Evolutionary conservation across 306 rosid genomes (phyloP).

Genomic region (Coriaria nepalensis): DNA sequence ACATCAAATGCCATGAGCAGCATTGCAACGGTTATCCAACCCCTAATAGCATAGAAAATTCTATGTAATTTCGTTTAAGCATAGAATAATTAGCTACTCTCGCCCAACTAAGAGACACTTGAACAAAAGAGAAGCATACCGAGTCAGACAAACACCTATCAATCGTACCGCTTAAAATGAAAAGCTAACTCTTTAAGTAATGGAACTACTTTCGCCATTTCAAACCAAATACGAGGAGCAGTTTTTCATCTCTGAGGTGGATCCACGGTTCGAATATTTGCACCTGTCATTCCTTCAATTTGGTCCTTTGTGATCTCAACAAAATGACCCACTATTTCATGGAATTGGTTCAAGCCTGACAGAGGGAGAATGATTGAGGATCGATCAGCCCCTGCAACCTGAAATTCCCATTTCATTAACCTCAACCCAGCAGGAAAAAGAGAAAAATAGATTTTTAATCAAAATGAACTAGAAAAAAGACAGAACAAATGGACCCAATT

Average conservation of each 20-base stretch:
- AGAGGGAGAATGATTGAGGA: constrained; percentile 97
- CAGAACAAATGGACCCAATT: too few species aligned
- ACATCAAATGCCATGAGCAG: constrained; percentile 8
- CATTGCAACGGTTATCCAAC: constrained; percentile 5
- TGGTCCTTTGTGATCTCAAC: constrained; percentile 97
- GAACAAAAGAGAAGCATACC: too few species aligned
- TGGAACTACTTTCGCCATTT: constrained; percentile 30
- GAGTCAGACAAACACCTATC: too few species aligned
- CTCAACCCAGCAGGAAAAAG: not conserved
- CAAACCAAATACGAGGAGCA: constrained; percentile 19
- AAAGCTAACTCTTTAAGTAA: not conserved
- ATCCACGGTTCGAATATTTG: constrained; percentile 89
- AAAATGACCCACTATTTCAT: constrained; percentile 94
- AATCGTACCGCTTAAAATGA: too few species aligned
- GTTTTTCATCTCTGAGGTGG: constrained; percentile 72
- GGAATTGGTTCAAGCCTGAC: constrained; percentile 94
- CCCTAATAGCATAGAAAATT: not conserved
- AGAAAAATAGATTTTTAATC: not conserved
- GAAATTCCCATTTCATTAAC: constrained; percentile 22
- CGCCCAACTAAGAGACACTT: too few species aligned
- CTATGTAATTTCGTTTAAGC: constrained; percentile 3
- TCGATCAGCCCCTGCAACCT: constrained; percentile 98
- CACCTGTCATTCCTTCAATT: constrained; percentile 85
- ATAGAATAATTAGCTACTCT: not conserved
- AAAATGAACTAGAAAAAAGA: constrained; percentile 8